Base-by-base conservation (phyloP, 768 basidiomycete genomes). In the Exsudoporus frostii region DNA sequence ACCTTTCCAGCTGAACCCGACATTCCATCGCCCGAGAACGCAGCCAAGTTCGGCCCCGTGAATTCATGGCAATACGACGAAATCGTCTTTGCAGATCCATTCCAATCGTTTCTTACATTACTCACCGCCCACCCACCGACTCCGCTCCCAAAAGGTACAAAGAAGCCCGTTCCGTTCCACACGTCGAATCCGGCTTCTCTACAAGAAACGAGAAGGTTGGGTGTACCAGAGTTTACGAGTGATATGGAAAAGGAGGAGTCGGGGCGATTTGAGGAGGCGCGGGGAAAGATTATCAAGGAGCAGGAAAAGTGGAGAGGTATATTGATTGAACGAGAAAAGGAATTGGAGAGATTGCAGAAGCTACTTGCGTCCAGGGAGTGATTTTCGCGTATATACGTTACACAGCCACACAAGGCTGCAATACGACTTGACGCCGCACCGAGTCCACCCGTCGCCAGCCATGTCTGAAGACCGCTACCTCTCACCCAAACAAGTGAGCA, bases 11-110 rank as follows among this genome's bases (percentile, higher is more conserved):
- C 79, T 24, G 84, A 88, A 41, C 80, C 84, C 0, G 84, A 85
- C 49, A 81, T 86, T 3, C 85, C 86, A 1, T 77, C 86, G 5
- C 76, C 85, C 8, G 86, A 88, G 15, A 76, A 77, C 22, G 85
- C 88, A 2, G 76, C 82, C 64, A 84, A 83, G 63, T 64, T 78
- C 25, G 87, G 86, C 1, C 88, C 90, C 0, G 92, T 99, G 27
- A 90, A 97, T 68, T 90, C 92, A 0, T 99, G 96, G 95, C 96
- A 98, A 64, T 98, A 98, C 73, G 96, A 98, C 71, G 97, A 99
- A 72, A 81, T 98, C 57, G 92, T 98, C 47, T 98, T 99, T 73
- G 82, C 85, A 65, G 96, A 98, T 61, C 97, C 97, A 1, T 92
- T 87, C 57, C 85, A 90, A 53, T 78, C 84, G 34, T 94, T 98